Evolutionary conservation across 2,329 filamentous ascomycete species (phyloP).

Genomic region (Amylocarpus encephaloides): DNA sequence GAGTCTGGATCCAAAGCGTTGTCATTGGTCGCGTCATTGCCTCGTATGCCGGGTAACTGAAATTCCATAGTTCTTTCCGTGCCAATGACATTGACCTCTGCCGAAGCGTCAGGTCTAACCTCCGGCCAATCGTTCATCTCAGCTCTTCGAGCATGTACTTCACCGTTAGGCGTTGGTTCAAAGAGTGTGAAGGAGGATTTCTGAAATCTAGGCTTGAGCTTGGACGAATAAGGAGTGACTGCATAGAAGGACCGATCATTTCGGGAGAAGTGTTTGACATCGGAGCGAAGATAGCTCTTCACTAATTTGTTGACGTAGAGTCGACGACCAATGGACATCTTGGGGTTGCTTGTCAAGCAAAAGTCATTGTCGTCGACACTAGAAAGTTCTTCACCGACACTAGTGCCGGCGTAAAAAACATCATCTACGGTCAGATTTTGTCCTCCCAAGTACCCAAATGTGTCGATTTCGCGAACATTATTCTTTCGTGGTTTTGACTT

Average conservation of each 20-base stretch:
- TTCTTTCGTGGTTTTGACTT: constrained; percentile 4
- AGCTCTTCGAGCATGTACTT: constrained; percentile 22
- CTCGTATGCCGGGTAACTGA: constrained; percentile 7
- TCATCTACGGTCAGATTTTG: constrained; percentile 34
- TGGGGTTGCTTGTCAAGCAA: constrained; percentile 14
- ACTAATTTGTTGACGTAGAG: constrained; percentile 39
- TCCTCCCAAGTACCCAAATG: constrained; percentile 34
- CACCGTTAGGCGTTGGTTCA: constrained; percentile 12
- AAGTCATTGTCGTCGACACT: constrained; percentile 26
- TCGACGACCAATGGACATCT: constrained; percentile 38
- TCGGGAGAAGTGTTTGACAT: constrained; percentile 14
- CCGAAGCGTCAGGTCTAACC: constrained; percentile 14
- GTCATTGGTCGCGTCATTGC: constrained; percentile 2
- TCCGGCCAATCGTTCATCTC: constrained; percentile 29
- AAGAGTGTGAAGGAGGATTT: constrained; percentile 32
- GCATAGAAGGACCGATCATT: constrained; percentile 18
- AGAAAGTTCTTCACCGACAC: constrained; percentile 27
- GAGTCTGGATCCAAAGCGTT: constrained; percentile 18
- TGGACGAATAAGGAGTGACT: constrained; percentile 25
- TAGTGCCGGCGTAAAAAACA: constrained; percentile 35
- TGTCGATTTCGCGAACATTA: constrained; percentile 3
- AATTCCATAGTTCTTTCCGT: constrained; percentile 12
- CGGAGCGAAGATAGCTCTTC: constrained; percentile 35
- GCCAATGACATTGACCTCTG: background rate
- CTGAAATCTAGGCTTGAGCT: constrained; percentile 20